Base-by-base conservation (phyloP, 257 asterid species). In the Lantana camara region DNA sequence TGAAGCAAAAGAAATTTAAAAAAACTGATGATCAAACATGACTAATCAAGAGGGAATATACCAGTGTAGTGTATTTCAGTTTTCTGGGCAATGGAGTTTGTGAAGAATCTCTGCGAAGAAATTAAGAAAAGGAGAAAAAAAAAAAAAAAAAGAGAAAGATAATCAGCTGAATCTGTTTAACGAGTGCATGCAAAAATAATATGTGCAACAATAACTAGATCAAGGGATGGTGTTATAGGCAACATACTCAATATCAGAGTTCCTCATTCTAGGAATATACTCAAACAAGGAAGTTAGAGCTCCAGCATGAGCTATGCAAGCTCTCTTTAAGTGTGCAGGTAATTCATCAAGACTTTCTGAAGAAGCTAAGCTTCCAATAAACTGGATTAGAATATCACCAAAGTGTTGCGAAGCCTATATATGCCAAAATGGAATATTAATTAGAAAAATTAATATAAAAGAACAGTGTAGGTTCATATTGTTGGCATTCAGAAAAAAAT, bases 401-500 rank as follows among this genome's bases (percentile, higher is more conserved):
- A 94, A 94, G 72, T 94, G 95, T 78, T 85, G 95, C 72, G 99
- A 90, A 58, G 99, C 97, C 99, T 94, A 66, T 50, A 50, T 94
- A 66, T 50, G 46, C 64, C 48, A 64, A 14, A 78, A 73, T 49
- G 20, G 49, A 70, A 50, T 34, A 37, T 37, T n/a, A 23, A 27
- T 57, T 72, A 42, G 42, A 47, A 70, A 29, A 32, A 21, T 2
- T 15, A 56, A 38, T 45, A 42, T 32, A 50, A 67, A 77, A 27
- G n/a, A 16, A 22, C 35, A 29, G 16, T 41, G 60, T 35, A 50
- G 12, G 27, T 17, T 20, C 38, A 50, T 34, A 52, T 17, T n/a
- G n/a, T n/a, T n/a, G n/a, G n/a, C n/a, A n/a, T n/a, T n/a, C 22
- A 32, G 8, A 29, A 45, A 19, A n/a, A 27, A 20, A 52, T 49